Conservation (phyloP, 352 stramenopile genomes). For the Pythium grandisporangium region DNA sequence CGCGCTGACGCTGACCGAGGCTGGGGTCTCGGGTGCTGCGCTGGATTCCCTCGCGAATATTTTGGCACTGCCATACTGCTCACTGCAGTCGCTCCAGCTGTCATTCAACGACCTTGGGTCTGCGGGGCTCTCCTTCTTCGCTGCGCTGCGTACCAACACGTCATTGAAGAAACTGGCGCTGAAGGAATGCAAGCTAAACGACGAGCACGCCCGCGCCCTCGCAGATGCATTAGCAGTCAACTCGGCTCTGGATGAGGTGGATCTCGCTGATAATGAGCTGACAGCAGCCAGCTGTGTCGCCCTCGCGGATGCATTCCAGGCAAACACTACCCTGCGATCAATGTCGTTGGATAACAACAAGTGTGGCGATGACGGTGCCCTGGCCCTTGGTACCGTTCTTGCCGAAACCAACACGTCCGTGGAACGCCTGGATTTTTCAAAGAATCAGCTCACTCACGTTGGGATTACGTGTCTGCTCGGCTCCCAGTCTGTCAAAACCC, state of each 20-base stretch:
- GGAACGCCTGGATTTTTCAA: conserved; percentile 52
- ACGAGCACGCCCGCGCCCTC: conserved; percentile 27
- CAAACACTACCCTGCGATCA: conserved; percentile 33
- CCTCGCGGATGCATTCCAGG: conserved; percentile 28
- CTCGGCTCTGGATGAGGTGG: conserved; percentile 35
- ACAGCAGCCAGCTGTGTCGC: conserved; percentile 18
- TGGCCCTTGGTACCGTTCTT: conserved; percentile 23
- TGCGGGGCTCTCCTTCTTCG: conserved; percentile 35
- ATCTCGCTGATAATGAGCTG: conserved; percentile 66
- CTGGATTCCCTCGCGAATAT: conserved; percentile 37
- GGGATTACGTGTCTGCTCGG: conserved; percentile 39
- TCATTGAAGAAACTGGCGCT: conserved; percentile 57
- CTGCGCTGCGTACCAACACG: conserved; percentile 42
- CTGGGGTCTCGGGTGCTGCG: conserved; percentile 27
- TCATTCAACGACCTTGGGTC: conserved; percentile 56
- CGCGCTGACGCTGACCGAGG: conserved; percentile 37
- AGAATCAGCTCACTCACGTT: conserved; percentile 43
- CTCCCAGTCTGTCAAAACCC: conserved; percentile 28
- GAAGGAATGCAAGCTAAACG: conserved; percentile 52
- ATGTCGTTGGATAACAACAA: conserved; percentile 58
- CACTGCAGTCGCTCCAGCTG: conserved; percentile 47
- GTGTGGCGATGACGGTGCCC: conserved; percentile 36
- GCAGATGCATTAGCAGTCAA: conserved; percentile 36
- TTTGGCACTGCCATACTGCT: conserved; percentile 28
- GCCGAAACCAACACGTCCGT: conserved; percentile 27